Evolutionary conservation across 1,284 basidiomycete species (phyloP).

Genomic region (Clitocybe nebularis): DNA sequence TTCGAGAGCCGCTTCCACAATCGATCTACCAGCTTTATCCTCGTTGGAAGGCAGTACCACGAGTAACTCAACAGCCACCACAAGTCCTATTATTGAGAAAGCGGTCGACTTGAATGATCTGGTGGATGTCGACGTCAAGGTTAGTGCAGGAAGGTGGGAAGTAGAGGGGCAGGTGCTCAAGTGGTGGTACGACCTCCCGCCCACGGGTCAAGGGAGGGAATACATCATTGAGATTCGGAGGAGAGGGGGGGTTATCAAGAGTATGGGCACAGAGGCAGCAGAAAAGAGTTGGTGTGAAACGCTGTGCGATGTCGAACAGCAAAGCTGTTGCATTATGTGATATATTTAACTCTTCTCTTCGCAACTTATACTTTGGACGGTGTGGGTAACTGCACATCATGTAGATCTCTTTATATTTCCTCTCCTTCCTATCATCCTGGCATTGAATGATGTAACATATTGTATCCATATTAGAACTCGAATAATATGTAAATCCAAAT

Average conservation of each 20-base stretch:
- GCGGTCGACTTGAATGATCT: constrained; percentile 17
- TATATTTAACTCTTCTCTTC: neutral
- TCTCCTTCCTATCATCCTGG: too few relatives aligned
- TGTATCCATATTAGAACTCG: neutral
- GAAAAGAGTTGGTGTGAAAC: constrained; percentile 19
- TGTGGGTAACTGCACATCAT: neutral
- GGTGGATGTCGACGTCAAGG: constrained; percentile 41
- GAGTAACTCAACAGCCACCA: neutral
- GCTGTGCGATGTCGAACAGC: constrained; percentile 18
- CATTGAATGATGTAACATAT: neutral
- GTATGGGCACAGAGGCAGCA: constrained; percentile 2
- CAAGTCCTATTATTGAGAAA: neutral
- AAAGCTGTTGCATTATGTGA: constrained; percentile 19
- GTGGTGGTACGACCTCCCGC: constrained; percentile 84
- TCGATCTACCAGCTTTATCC: constrained; percentile 15
- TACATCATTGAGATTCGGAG: constrained; percentile 68
- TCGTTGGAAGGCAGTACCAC: constrained; percentile 1
- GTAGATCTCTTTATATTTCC: neutral
- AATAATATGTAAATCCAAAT: constrained; percentile 5
- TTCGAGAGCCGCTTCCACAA: constrained; percentile 20
- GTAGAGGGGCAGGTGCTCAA: constrained; percentile 69
- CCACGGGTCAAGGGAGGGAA: constrained; percentile 40
- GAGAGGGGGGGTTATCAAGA: constrained; percentile 56
- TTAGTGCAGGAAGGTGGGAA: constrained; percentile 67
- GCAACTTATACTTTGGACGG: neutral